Conservation (phyloP, 768 basidiomycete genomes). For the Podaxis mareebaensis region DNA sequence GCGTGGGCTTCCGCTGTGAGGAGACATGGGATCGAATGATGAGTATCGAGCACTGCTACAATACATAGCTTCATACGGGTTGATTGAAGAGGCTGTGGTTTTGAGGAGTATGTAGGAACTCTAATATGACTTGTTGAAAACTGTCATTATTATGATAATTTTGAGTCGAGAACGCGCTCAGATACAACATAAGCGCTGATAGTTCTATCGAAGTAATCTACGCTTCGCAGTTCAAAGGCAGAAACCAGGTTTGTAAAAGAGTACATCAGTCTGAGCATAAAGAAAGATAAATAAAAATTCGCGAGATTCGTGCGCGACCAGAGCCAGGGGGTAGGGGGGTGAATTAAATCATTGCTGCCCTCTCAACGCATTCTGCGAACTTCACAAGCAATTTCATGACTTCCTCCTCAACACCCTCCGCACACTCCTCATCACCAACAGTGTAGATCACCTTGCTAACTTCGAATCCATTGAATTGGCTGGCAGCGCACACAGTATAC, state of each 20-base stretch:
- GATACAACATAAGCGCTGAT: background rate
- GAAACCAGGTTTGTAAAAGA: background rate
- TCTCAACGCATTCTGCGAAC: conserved; percentile 37
- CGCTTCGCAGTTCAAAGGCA: background rate
- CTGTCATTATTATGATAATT: background rate
- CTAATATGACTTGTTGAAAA: conserved; percentile 5
- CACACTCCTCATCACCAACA: conserved; percentile 51
- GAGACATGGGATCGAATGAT: background rate
- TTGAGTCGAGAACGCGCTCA: background rate
- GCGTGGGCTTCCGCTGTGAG: conserved; percentile 13
- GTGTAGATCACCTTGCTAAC: conserved; percentile 81
- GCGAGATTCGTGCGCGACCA: background rate
- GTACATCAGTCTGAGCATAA: background rate
- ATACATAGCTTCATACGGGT: background rate
- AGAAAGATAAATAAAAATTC: background rate
- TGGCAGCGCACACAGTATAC: conserved; percentile 97
- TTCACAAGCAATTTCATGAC: conserved; percentile 51
- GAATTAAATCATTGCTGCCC: background rate
- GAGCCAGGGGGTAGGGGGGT: background rate
- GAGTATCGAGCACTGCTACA: background rate
- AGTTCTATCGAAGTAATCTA: background rate
- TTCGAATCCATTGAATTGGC: conserved; percentile 92
- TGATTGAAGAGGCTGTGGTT: background rate
- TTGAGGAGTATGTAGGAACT: background rate
- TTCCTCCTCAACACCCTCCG: conserved; percentile 47